Conservation (phyloP, 345 rosid species). For the Gossypium longicalyx region DNA sequence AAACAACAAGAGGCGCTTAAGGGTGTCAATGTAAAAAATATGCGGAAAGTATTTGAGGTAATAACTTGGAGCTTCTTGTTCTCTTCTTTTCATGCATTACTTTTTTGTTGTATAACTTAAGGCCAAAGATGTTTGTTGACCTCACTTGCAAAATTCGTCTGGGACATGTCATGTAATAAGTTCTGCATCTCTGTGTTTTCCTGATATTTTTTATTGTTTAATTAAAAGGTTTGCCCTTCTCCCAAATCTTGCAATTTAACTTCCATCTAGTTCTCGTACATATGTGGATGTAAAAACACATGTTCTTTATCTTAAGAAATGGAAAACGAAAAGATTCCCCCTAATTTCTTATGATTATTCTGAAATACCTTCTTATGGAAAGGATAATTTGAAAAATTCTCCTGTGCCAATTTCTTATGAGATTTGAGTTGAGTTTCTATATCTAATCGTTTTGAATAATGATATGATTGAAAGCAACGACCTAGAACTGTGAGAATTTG, state of each 20-base stretch:
- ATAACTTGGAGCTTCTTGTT: neutral
- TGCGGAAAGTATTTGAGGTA: conserved; percentile 82
- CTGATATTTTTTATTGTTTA: neutral
- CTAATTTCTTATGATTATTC: neutral
- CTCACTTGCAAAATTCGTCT: neutral
- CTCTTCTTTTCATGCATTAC: conserved; percentile 6
- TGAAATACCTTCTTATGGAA: neutral
- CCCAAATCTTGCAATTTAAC: neutral
- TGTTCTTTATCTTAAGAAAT: neutral
- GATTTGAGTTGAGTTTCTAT: neutral
- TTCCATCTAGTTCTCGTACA: neutral
- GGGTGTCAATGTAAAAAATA: conserved; percentile 40
- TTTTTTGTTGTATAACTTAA: conserved; percentile 3
- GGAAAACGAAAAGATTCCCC: neutral
- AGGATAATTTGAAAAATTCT: neutral
- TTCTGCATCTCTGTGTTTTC: neutral
- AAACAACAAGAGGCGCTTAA: conserved; percentile 69
- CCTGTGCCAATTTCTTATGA: neutral
- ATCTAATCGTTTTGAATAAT: neutral
- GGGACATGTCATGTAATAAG: neutral
- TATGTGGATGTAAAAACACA: neutral
- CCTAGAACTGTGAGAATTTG: neutral
- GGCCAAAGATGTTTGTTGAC: conserved; percentile 1
- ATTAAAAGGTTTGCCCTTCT: neutral
- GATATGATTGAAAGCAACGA: neutral